These are phyloP conservation scores for Fomitopsis pulvina DNA, from an alignment of 768 basidiomycete genomes.

Conservation along the genomic window DNA sequence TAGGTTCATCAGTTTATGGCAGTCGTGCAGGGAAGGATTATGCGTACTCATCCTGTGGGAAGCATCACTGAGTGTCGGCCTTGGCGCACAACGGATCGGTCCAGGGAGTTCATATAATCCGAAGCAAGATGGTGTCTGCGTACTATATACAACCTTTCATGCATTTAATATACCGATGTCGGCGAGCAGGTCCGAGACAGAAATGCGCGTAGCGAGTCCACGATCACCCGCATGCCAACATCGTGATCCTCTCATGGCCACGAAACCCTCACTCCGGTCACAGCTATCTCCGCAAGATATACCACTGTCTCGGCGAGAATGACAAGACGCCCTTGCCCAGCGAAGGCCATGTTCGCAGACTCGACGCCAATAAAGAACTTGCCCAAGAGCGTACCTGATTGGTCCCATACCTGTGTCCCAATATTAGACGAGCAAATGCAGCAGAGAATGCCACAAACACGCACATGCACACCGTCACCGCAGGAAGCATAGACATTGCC, in stretches of 20 bases:
- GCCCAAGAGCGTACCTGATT: slow-evolving; percentile 49
- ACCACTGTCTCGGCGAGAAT: slow-evolving; percentile 34
- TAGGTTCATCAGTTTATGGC: no score
- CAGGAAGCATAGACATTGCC: slow-evolving; percentile 65
- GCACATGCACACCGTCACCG: slow-evolving; percentile 65
- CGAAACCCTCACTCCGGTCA: slow-evolving; percentile 24
- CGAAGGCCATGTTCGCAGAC: slow-evolving; percentile 36
- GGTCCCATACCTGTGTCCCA: slow-evolving; percentile 41
- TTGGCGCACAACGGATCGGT: no score
- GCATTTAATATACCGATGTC: no score
- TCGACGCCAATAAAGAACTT: slow-evolving; percentile 50
- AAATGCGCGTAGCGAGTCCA: no score
- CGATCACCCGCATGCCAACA: no score
- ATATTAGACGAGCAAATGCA: not conserved
- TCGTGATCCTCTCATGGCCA: slow-evolving; percentile 20
- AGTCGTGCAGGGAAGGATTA: no score
- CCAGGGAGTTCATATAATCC: no score
- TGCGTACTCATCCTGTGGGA: no score
- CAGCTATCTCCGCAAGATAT: slow-evolving; percentile 31
- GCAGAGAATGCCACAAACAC: not conserved
- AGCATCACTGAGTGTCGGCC: no score
- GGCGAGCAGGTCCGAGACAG: no score
- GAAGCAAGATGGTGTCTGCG: no score
- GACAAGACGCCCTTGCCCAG: slow-evolving; percentile 31
- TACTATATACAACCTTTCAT: no score